Evolutionary conservation across 768 basidiomycete genomes (phyloP), one percentile per base, ranked within the genome.

Genomic region (Russula vinacea): DNA sequence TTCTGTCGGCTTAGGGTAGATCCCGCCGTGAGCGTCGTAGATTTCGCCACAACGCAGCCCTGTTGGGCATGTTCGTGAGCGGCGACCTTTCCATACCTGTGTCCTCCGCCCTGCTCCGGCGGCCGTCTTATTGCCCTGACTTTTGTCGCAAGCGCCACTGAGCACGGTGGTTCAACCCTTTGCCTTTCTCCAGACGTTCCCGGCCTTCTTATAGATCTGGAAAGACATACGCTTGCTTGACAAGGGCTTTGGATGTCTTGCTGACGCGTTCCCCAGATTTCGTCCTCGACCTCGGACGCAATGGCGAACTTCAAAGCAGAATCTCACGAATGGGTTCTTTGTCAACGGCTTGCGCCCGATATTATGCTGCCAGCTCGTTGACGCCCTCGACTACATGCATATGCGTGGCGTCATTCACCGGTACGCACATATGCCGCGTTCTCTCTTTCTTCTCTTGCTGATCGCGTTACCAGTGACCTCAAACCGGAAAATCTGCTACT

Each of bases 301-400:
- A 92, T 72, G 91, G 90, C 16, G 89, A 92, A 70, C 81, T 92
- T 73, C 88, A 91, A 69, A 79, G 84, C 0, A 79, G 87, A 37
- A 84, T 92, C 67, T 82, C 83, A 5, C 82, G 81, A 56, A 77
- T 92, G 64, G 97, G 97, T n/a, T 98, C 97, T 0, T 78, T 99
- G 47, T 92, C 91, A 26, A 73, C 88, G 7, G 70, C 76, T 6
- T 95, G 91, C 59, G 82, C 90, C 0, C 82, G 86, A 47, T 90
- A 91, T 74, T 98, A 98, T 73, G 80, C 89, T 1, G 95, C 96
- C 94, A 97, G 70, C 81, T 98, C 47, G 81, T 94, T 45, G 92
- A 94, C 68, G 89, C 94, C 0, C 77, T 98, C 63, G 85, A 85
- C 52, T 96, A 88, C 75, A 96, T 99, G 83, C 97, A 98, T 73